Base-by-base conservation (phyloP, 2,329 filamentous ascomycete genomes). In the Fusarium camptoceras region DNA sequence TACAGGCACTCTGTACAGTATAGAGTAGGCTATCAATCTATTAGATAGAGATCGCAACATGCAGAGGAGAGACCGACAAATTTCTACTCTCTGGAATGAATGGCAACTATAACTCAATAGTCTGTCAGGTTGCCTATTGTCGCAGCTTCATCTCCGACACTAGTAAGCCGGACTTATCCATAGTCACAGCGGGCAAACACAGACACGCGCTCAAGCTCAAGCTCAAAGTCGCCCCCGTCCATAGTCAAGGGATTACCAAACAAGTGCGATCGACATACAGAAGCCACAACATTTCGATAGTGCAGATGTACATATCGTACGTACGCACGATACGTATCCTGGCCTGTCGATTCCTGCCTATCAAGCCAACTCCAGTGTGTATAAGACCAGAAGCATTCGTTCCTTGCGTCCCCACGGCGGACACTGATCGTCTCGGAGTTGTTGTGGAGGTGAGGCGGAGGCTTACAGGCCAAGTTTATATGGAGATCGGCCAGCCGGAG, bases 351-450 rank as follows among this genome's bases (percentile, higher is more conserved):
- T 51, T 51, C 49, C 42, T 11, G 59, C n/a, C 34, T 54, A 63
- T 53, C 31, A 24, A 55, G 42, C 28, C 28, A 37, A 37, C 18
- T 37, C 34, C 34, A 37, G 34, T 41, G 22, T 24, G 30, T 28
- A 66, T 66, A 55, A 66, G 63, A 65, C 60, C 28, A 54, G 34
- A 61, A 53, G 22, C 41, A 37, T 39, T 50, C 54, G 43, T 66
- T 68, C 57, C 64, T 63, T 68, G 64, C 63, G 47, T 59, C 64
- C 46, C 66, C 64, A 49, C 39, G 59, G 59, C 59, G 66, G 66
- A 42, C 55, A 47, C 55, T 37, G 47, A 59, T 60, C 64, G 46
- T 44, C 59, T 69, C 55, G 66, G 66, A 56, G 55, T 42, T 65
- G 54, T 48, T 51, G 66, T 60, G 66, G 64, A 62, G 57, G 48